These are phyloP conservation scores for Wallacemonas collosoma DNA, from an alignment of 208 protist species.

Conservation along the genomic window DNA sequence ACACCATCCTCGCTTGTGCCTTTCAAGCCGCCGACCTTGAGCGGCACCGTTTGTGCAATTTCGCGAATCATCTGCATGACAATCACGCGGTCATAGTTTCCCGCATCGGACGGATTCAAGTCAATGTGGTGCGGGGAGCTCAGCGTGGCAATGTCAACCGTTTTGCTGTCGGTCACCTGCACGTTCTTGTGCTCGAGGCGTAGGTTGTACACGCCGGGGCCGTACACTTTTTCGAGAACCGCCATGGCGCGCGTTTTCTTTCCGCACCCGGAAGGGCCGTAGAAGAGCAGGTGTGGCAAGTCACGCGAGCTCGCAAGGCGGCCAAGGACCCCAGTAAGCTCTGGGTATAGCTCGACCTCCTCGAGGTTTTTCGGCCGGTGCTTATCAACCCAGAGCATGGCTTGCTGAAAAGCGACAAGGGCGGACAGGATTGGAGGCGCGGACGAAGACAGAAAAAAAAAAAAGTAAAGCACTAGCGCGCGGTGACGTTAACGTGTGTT, in stretches of 20 bases:
- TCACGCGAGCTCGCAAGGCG: slow-evolving; percentile 86
- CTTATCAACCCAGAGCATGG: slow-evolving; percentile 99
- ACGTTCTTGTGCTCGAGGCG: slow-evolving; percentile 92
- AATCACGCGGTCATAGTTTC: slow-evolving; percentile 97
- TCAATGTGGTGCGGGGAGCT: slow-evolving; percentile 98
- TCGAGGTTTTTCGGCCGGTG: slow-evolving; percentile 97
- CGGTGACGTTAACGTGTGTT: no score
- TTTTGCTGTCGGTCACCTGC: slow-evolving; percentile 91
- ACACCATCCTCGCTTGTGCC: not conserved
- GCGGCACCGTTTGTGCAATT: slow-evolving; percentile 95
- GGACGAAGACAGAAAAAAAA: no score
- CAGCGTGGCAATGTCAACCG: slow-evolving; percentile 97
- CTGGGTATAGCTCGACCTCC: slow-evolving; percentile 94
- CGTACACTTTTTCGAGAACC: slow-evolving; percentile 94
- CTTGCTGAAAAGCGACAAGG: slow-evolving; percentile 14
- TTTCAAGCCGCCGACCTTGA: slow-evolving; percentile 43
- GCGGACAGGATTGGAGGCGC: not conserved
- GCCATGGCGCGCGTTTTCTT: slow-evolving; percentile 97
- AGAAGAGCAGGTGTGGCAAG: slow-evolving; percentile 98
- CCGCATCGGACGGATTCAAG: slow-evolving; percentile 98
- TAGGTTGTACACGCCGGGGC: slow-evolving; percentile 85
- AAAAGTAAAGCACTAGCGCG: no score
- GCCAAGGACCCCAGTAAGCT: slow-evolving; percentile 89
- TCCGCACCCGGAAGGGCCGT: slow-evolving; percentile 96
- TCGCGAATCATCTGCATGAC: slow-evolving; percentile 99